Base-by-base conservation (phyloP, 108 stramenopile species). In the Mayamaea pseudoterrestris region DNA sequence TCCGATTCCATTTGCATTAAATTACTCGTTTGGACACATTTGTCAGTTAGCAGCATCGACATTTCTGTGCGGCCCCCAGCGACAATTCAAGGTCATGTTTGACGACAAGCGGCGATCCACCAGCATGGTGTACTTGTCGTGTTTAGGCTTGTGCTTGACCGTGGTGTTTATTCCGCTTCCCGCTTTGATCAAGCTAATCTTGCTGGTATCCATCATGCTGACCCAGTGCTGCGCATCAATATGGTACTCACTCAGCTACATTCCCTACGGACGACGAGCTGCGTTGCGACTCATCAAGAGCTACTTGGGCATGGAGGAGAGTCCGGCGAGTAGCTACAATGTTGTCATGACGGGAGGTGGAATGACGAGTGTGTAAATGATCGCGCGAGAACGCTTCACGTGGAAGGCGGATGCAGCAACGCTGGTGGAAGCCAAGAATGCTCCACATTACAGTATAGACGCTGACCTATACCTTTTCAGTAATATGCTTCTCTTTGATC, bases 201-300 rank as follows among this genome's bases (percentile, higher is more conserved):
- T 76, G 8, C 61, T 89, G 43, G 57, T 89, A 20, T 35, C 46
- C 22, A 44, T 83, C 41, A 40, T 81, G 17, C 30, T 83, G 7
- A 60, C 70, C 5, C 83, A 90, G 67, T 76, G 75, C 58, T 63
- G 50, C 24, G 76, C 83, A 9, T 61, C 63, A 27, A 43, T 73
- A 14, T 91, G 89, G 89, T 91, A 91, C 60, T 67, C 75, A 13
- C 43, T 91, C 12, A 72, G 69, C 17, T 91, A 91, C 49, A 65
- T 91, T 28, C 89, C 89, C 0, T 91, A 73, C 54, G 89, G 80
- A 46, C 57, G 89, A 56, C 50, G 57, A 35, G 65, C 71, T 5
- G 76, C 55, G 14, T 27, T 61, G 12, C 49, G 55, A n/a, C 5
- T 65, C 7, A 35, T 61, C 21, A 56, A 53, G 31, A 48, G 55